phyloP scores from a whole-genome alignment of 352 stramenopile genomes.

The Phytopythium montanum region DNA sequence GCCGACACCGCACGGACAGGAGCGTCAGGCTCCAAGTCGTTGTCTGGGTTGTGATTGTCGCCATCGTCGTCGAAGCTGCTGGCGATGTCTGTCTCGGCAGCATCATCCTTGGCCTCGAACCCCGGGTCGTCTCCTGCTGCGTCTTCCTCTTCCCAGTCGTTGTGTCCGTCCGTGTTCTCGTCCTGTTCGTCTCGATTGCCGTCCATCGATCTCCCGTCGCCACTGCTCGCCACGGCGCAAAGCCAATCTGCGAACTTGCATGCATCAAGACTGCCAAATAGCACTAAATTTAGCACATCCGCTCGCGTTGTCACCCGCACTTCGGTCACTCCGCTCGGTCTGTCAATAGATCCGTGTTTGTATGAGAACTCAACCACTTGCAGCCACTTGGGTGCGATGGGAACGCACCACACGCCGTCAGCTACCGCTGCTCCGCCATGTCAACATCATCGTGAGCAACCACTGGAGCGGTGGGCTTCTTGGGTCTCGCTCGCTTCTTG shows the following conservation, averaged over 20 bases:
- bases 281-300: conserved; percentile 2
- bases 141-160: background rate
- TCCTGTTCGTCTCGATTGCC: background rate
- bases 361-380: background rate
- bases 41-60: background rate
- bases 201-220: background rate
- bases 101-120: background rate
- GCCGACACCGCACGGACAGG: conserved; percentile 9
- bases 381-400: background rate
- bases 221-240: background rate
- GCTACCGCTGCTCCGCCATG: conserved; percentile 5
- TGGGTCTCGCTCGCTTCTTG: background rate
- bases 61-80: background rate
- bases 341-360: background rate
- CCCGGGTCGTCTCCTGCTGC: background rate
- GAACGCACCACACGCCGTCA: no score
- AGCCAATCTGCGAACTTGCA: background rate
- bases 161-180: background rate
- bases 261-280: background rate
- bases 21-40: conserved; percentile 11
- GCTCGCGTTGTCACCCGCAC: background rate
- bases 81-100: background rate
- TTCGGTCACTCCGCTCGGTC: background rate
- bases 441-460: background rate
- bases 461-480: background rate